These are phyloP conservation scores for Herpetomonas samuelpessoai DNA, from an alignment of 208 protist species.

Conservation along the genomic window DNA sequence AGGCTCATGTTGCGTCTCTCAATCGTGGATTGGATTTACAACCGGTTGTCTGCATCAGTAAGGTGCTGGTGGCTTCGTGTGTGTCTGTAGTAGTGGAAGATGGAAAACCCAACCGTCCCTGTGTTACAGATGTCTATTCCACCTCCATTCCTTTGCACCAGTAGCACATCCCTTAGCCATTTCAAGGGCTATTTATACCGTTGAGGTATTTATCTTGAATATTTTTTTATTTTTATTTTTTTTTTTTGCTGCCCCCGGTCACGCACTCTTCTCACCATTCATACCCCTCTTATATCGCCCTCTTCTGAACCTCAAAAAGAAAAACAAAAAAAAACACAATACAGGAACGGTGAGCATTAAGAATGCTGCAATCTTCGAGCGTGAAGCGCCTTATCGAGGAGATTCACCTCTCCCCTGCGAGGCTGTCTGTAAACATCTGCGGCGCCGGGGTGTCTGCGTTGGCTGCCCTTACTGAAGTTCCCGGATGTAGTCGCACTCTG, in stretches of 20 bases:
- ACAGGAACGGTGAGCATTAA: conserved; percentile 1
- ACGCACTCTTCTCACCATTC: too few species aligned
- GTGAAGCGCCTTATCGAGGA: conserved; percentile 24
- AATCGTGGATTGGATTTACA: too few species aligned
- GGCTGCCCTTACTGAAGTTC: conserved; percentile 34
- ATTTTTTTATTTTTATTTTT: conserved; percentile 5
- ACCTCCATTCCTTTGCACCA: not conserved
- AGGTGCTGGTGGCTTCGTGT: too few species aligned
- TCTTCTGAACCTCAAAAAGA: not conserved
- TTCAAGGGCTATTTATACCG: not conserved
- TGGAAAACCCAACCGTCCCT: too few species aligned
- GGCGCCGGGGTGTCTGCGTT: conserved; percentile 45
- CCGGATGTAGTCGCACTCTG: conserved; percentile 59
- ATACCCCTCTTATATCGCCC: too few species aligned
- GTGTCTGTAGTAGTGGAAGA: too few species aligned
- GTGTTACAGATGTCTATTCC: not conserved
- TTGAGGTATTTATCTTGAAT: not conserved
- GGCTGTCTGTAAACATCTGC: conserved; percentile 37
- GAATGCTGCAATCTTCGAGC: not conserved
- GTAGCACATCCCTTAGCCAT: not conserved
- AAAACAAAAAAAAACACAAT: conserved; percentile 8
- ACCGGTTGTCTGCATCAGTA: too few species aligned
- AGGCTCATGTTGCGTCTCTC: too few species aligned
- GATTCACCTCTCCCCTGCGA: conserved; percentile 36
- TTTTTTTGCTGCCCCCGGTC: conserved; percentile 11